Percentiles rank a stretch among this genome's conserved stretches.
Evolutionary conservation across 2,329 filamentous ascomycete genomes (phyloP).

Genomic region (Tolypocladium album): DNA sequence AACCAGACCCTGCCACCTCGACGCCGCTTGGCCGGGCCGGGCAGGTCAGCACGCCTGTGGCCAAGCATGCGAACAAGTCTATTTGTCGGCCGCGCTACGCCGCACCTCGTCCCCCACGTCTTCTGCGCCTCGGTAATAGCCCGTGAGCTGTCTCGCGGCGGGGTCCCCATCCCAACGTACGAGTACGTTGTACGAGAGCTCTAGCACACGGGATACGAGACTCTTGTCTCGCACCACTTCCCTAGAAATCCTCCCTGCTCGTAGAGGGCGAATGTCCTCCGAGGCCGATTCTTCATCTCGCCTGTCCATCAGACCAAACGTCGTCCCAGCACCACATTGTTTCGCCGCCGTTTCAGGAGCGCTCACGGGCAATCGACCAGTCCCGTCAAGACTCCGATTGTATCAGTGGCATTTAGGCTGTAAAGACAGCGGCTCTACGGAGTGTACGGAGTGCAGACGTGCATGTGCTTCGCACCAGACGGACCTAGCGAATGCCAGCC

Average conservation of each 20-base stretch:
- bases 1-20: too few relatives aligned
- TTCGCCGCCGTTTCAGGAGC: not conserved
- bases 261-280: not conserved
- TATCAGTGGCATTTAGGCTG: not conserved
- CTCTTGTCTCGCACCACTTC: too few relatives aligned
- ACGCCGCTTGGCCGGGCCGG: not conserved
- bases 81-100: not conserved
- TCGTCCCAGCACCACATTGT: not conserved
- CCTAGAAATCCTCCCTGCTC: too few relatives aligned
- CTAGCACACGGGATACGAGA: too few relatives aligned
- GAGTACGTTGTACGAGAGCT: too few relatives aligned
- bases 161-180: too few relatives aligned
- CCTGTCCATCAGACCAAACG: not conserved
- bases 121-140: too few relatives aligned
- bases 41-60: not conserved
- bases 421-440: not conserved
- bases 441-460: not conserved
- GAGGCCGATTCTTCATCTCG: not conserved
- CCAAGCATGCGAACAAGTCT: not conserved
- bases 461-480: not conserved
- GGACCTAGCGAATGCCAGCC: not conserved
- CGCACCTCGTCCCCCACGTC: too few relatives aligned
- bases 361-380: not conserved
- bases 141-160: too few relatives aligned
- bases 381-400: not conserved